A percentile compares a stretch with the other conserved stretches of the same genome.
phyloP scores from a whole-genome alignment of 208 protist genomes.

The Wallacemonas rigidus region DNA sequence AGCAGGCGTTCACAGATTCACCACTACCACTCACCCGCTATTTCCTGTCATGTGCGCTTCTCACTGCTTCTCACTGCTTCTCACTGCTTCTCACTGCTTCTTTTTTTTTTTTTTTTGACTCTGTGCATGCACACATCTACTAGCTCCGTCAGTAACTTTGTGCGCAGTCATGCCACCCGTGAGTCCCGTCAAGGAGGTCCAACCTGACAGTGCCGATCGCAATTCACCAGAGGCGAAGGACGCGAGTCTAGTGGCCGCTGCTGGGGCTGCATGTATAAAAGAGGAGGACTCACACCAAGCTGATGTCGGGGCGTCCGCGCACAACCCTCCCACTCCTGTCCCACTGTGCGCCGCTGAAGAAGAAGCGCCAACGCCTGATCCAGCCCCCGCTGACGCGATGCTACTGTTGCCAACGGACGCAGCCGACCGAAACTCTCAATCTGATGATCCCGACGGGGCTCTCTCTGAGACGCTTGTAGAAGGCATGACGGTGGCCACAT shows the following conservation, averaged over 20 bases:
- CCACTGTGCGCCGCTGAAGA: not conserved
- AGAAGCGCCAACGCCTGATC: not conserved
- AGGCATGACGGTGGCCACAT: conserved; percentile 11
- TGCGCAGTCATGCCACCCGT: no score
- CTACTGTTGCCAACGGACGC: no score
- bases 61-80: not conserved
- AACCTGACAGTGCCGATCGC: no score
- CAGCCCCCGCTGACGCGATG: no score
- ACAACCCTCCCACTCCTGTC: not conserved
- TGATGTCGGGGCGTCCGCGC: not conserved
- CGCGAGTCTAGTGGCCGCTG: no score
- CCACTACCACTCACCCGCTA: no score
- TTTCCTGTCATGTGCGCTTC: not conserved
- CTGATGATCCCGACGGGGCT: not conserved
- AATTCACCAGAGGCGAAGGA: no score
- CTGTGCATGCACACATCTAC: not conserved
- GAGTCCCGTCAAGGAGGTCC: not conserved
- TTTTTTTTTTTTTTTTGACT: conserved; percentile 3
- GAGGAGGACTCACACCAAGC: no score
- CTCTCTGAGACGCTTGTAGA: not conserved
- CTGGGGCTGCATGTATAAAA: no score
- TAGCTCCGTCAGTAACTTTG: not conserved
- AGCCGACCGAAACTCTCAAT: no score
- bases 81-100: not conserved
- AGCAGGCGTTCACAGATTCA: no score